These are phyloP conservation scores for Sextonia rubra DNA, from an alignment of 164 flowering plant genomes.

Conservation along the genomic window DNA sequence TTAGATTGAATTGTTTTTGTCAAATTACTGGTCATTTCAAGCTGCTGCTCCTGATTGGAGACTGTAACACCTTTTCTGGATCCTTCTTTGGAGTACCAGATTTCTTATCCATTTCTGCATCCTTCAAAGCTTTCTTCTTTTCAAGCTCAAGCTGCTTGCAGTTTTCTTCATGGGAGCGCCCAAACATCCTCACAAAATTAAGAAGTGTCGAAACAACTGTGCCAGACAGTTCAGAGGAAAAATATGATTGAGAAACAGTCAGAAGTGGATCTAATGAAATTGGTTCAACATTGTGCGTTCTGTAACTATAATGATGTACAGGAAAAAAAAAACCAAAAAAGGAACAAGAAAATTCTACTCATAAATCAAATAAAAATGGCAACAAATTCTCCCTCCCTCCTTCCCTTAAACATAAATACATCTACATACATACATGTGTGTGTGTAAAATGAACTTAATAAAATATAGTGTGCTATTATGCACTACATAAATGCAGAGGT, in stretches of 20 bases:
- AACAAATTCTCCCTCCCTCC: neutral
- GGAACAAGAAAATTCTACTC: neutral
- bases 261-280: neutral
- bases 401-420: neutral
- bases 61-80: conserved; percentile 16
- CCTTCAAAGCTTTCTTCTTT: conserved; percentile 68
- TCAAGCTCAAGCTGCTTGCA: conserved; percentile 76
- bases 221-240: conserved; percentile 9
- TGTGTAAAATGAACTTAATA: no score
- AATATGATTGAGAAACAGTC: neutral
- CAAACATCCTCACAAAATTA: conserved; percentile 72
- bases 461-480: neutral
- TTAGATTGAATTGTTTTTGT: neutral
- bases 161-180: conserved; percentile 73
- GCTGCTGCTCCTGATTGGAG: conserved; percentile 22
- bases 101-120: conserved; percentile 56
- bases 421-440: neutral
- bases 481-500: neutral
- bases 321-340: neutral
- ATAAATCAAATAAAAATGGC: neutral
- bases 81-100: conserved; percentile 23
- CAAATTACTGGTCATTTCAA: conserved; percentile 13
- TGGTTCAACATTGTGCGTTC: neutral
- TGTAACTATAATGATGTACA: neutral
- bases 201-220: conserved; percentile 77